Base-by-base conservation (phyloP, 805 yeast genomes). In the Lipomyces mesembrius region DNA sequence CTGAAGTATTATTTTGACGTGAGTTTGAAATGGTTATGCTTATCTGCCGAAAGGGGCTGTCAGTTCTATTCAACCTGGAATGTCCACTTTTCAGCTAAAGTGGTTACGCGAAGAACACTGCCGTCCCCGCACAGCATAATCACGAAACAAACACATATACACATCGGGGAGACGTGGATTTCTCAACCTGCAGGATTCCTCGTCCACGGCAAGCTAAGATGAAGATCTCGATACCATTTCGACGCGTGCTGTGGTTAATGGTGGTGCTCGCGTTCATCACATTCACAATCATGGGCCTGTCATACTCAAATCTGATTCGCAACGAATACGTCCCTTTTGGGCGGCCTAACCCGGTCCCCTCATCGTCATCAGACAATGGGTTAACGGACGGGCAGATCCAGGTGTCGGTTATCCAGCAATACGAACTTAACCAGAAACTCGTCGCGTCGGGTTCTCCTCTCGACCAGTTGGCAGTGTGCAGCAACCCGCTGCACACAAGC, bases 341-440 rank as follows among this genome's bases (percentile, higher is more conserved):
- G 4, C 49, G 49, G 8, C 20, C 49, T 2, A 3, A 9, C 22
- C 22, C 9, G 1, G 22, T n/a, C n/a, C 5, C 39, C 14, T 11
- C 49, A 5, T 43, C 49, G 49, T 43, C 49, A 1, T 43, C 49
- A 17, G 49, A 43, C 6, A 43, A 6, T 25, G 49, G 20, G 25
- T 43, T 43, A n/a, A 43, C 49, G 22, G 49, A 43, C 22, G 49
- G n/a, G 20, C 20, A 17, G 49, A 43, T 52, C 52, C 58, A 57
- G 8, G 35, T 52, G 49, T 57, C 65, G 8, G 39, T 57, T 29
- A 32, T 57, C 46, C 39, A 22, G 54, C 66, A 63, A 49, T 63
- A 59, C 37, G 62, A 63, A 56, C 22, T 39, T 20, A 59, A 59
- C 34, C 14, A 22, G 22, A 17, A 29, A 3, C 35, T 63, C 5